phyloP scores from a whole-genome alignment of 2,329 filamentous ascomycete species.

The Cercospora citrullina region DNA sequence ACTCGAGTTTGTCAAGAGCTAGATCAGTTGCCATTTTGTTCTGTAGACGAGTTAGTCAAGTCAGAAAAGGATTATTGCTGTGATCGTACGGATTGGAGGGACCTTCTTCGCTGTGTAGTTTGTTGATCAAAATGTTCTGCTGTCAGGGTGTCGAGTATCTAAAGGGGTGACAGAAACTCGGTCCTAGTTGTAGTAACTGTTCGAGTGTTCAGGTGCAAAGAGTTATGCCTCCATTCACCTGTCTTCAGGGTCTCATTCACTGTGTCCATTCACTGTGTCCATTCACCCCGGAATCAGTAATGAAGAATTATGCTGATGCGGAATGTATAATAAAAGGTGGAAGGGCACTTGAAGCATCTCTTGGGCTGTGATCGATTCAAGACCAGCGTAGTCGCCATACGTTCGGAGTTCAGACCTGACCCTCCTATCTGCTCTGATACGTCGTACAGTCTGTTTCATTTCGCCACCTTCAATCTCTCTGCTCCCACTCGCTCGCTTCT shows the following conservation, averaged over 20 bases:
- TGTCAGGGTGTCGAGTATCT: not conserved
- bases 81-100: not conserved
- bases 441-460: not conserved
- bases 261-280: not conserved
- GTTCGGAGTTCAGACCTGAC: not conserved
- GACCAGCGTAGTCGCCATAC: not conserved
- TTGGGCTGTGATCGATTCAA: not conserved
- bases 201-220: not conserved
- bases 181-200: not conserved
- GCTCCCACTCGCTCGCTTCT: not conserved
- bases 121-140: too few relatives aligned
- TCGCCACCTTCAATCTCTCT: not conserved
- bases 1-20: not conserved
- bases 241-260: not conserved
- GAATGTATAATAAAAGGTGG: not conserved
- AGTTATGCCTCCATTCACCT: not conserved
- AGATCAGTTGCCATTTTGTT: not conserved
- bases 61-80: not conserved
- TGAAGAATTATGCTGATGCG: not conserved
- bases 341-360: not conserved
- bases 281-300: not conserved
- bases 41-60: not conserved
- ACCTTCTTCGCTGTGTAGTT: not conserved
- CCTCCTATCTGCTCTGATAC: not conserved
- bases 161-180: not conserved